Percentiles rank a stretch among this genome's conserved stretches.
Conservation (phyloP, 352 stramenopile genomes). For the Poterioochromonas sp. region DNA sequence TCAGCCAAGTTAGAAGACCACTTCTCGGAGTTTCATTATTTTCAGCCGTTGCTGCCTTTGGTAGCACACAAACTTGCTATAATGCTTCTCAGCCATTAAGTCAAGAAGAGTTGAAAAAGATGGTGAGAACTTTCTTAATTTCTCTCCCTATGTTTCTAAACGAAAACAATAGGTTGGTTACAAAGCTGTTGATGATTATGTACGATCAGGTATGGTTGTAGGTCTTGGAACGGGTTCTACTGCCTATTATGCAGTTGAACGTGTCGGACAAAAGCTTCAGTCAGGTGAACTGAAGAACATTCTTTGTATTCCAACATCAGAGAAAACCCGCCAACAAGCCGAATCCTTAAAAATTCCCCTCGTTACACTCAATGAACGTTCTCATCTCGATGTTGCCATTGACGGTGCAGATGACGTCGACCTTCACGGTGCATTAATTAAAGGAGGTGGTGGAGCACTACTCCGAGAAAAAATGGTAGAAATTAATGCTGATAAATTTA, state of each 20-base stretch:
- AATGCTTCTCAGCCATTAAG: too few species aligned
- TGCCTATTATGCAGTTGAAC: conserved; percentile 92
- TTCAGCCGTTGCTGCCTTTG: too few species aligned
- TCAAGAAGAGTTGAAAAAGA: neutral
- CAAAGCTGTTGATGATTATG: conserved; percentile 78
- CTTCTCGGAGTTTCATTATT: too few species aligned
- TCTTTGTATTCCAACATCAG: conserved; percentile 92
- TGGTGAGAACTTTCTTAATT: neutral
- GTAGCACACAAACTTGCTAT: too few species aligned
- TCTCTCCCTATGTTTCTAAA: neutral
- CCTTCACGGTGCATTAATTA: conserved; percentile 89
- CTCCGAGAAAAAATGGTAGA: conserved; percentile 84
- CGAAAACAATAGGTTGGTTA: conserved; percentile 42
- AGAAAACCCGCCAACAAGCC: conserved; percentile 86
- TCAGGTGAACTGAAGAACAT: conserved; percentile 80
- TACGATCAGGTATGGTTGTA: conserved; percentile 85
- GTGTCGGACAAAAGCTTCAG: conserved; percentile 83
- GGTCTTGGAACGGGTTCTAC: conserved; percentile 94
- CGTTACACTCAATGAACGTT: conserved; percentile 70
- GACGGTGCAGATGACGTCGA: conserved; percentile 96
- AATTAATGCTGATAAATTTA: conserved; percentile 85
- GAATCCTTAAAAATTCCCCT: conserved; percentile 62
- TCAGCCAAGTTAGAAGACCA: too few species aligned
- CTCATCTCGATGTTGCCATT: conserved; percentile 91
- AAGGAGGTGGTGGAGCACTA: conserved; percentile 89